phyloP scores from a whole-genome alignment of 2,329 filamentous ascomycete genomes.

The Clonostachys chloroleuca region DNA sequence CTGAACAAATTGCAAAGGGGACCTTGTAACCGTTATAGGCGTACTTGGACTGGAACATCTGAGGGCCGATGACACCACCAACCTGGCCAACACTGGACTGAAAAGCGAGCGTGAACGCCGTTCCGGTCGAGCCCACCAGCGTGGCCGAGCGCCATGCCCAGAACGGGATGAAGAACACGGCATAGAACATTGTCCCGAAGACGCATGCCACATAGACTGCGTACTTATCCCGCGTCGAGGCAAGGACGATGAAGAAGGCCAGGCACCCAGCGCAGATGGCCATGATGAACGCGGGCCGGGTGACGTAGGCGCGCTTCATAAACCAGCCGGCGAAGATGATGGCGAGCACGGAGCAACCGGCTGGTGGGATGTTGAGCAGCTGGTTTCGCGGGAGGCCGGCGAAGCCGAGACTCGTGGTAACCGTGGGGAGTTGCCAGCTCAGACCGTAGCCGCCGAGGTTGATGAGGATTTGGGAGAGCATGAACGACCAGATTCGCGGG shows the following conservation, averaged over 20 bases:
- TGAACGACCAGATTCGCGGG: slow-evolving; percentile 37
- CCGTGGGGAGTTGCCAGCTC: slow-evolving; percentile 34
- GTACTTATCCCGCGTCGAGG: slow-evolving; percentile 36
- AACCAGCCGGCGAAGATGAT: slow-evolving; percentile 34
- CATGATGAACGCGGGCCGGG: slow-evolving; percentile 36
- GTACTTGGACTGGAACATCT: slow-evolving; percentile 37
- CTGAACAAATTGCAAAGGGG: not conserved
- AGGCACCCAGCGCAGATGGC: slow-evolving; percentile 34
- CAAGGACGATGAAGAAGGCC: slow-evolving; percentile 37
- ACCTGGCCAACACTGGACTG: slow-evolving; percentile 45
- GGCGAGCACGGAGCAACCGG: slow-evolving; percentile 31
- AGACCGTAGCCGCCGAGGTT: slow-evolving; percentile 35
- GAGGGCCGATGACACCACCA: slow-evolving; percentile 39
- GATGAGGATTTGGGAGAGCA: slow-evolving; percentile 34
- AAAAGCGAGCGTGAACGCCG: slow-evolving; percentile 44
- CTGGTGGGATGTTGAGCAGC: slow-evolving; percentile 42
- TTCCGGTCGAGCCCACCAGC: slow-evolving; percentile 37
- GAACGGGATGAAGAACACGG: slow-evolving; percentile 42
- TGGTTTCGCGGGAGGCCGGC: slow-evolving; percentile 41
- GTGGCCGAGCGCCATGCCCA: slow-evolving; percentile 46
- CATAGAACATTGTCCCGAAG: slow-evolving; percentile 33
- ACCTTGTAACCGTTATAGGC: slow-evolving; percentile 15
- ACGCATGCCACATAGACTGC: slow-evolving; percentile 41
- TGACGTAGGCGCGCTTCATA: slow-evolving; percentile 33
- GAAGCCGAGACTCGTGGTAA: slow-evolving; percentile 27